phyloP scores from a whole-genome alignment of 768 basidiomycete genomes.

The Trametes cinnabarina region DNA sequence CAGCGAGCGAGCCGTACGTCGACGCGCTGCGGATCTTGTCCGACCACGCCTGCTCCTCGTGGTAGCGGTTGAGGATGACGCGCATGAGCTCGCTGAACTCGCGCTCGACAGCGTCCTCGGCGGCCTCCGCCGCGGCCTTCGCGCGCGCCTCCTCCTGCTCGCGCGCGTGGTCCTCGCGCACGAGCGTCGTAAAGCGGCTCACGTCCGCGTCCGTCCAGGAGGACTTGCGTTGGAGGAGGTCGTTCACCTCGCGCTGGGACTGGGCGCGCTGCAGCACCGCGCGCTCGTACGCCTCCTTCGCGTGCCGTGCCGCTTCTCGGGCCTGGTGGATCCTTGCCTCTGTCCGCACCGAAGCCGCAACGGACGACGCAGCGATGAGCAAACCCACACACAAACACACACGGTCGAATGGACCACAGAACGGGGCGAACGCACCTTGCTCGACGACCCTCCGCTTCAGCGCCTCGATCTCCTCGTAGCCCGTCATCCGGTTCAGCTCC shows the following conservation, averaged over 20 bases:
- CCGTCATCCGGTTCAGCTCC: constrained; percentile 83
- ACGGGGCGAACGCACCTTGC: constrained; percentile 78
- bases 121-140: constrained; percentile 62
- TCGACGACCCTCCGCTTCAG: constrained; percentile 74
- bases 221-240: constrained; percentile 90
- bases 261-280: constrained; percentile 79
- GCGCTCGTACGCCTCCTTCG: constrained; percentile 73
- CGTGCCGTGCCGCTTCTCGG: constrained; percentile 62
- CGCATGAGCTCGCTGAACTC: constrained; percentile 88
- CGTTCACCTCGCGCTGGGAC: constrained; percentile 94
- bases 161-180: constrained; percentile 84
- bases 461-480: constrained; percentile 87
- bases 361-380: constrained; percentile 1
- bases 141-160: constrained; percentile 76
- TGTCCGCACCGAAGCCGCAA: constrained; percentile 32
- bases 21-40: constrained; percentile 97
- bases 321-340: constrained; percentile 71
- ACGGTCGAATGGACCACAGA: no score
- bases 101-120: constrained; percentile 80
- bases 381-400: no score
- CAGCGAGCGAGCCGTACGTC: constrained; percentile 88
- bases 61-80: constrained; percentile 86
- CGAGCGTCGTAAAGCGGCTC: constrained; percentile 80
- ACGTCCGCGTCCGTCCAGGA: constrained; percentile 92
- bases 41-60: constrained; percentile 99